Conservation (phyloP, 805 yeast species). For the Scheffersomyces amazonensis region DNA sequence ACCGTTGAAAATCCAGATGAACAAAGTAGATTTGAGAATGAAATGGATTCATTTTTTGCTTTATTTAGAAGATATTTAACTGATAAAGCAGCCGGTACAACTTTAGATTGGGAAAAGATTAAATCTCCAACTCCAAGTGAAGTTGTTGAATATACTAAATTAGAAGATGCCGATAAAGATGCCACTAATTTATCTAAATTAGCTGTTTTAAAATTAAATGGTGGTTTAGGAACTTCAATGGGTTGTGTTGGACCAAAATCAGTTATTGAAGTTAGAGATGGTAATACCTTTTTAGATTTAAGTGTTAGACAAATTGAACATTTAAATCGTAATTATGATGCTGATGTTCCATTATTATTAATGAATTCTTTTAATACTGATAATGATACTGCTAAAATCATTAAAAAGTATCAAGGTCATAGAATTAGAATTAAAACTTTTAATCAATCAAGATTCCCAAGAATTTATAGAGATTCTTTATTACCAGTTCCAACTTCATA, state of each 20-base stretch:
- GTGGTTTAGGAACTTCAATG: conserved; percentile 99
- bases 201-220: conserved; percentile 94
- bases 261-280: conserved; percentile 97
- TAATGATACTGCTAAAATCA: conserved; percentile 89
- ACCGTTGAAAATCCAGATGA: conserved; percentile 55
- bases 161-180: conserved; percentile 35
- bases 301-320: conserved; percentile 96
- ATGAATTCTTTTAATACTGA: conserved; percentile 99
- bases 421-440: conserved; percentile 92
- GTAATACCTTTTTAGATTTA: conserved; percentile 93
- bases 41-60: conserved; percentile 93
- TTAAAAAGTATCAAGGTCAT: conserved; percentile 95
- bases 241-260: conserved; percentile 99
- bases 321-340: conserved; percentile 82
- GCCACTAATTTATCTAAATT: conserved; percentile 65
- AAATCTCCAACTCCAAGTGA: conserved; percentile 87
- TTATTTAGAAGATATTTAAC: conserved; percentile 88
- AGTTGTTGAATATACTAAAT: conserved; percentile 72
- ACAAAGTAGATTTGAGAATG: conserved; percentile 69
- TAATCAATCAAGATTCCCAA: conserved; percentile 97
- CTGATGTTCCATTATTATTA: conserved; percentile 92
- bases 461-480: conserved; percentile 92
- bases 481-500: conserved; percentile 85
- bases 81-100: conserved; percentile 82
- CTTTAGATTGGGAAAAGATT: conserved; percentile 93